phyloP scores from a whole-genome alignment of 2,329 filamentous ascomycete species.

The Alternaria sp. region DNA sequence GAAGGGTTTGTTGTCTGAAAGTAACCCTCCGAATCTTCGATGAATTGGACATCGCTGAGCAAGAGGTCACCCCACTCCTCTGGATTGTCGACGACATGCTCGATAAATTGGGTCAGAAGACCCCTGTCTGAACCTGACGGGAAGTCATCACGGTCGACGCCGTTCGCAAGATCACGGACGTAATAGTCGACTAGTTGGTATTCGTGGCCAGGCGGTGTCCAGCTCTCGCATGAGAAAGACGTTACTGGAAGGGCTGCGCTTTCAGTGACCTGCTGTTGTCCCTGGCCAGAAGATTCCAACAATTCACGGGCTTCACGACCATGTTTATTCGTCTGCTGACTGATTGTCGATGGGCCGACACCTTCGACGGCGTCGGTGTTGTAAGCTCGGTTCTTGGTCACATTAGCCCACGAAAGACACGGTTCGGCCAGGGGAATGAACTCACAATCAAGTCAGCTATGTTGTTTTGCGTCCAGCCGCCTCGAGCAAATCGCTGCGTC shows the following conservation, averaged over 20 bases:
- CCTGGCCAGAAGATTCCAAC: background rate
- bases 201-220: background rate
- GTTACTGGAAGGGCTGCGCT: background rate
- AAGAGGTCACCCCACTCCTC: background rate
- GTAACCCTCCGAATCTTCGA: background rate
- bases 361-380: background rate
- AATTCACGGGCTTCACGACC: background rate
- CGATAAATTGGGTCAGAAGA: background rate
- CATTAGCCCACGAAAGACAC: background rate
- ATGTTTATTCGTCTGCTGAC: background rate
- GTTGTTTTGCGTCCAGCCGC: background rate
- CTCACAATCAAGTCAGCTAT: background rate
- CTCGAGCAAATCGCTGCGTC: background rate
- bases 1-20: background rate
- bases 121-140: background rate
- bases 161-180: background rate
- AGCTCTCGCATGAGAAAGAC: background rate
- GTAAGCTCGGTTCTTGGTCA: background rate
- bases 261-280: accelerated
- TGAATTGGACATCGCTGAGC: background rate
- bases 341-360: background rate
- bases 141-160: background rate
- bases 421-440: background rate
- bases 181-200: background rate
- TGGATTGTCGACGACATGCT: background rate